phyloP scores from a whole-genome alignment of 345 rosid genomes.

The Hirschfeldia incana region DNA sequence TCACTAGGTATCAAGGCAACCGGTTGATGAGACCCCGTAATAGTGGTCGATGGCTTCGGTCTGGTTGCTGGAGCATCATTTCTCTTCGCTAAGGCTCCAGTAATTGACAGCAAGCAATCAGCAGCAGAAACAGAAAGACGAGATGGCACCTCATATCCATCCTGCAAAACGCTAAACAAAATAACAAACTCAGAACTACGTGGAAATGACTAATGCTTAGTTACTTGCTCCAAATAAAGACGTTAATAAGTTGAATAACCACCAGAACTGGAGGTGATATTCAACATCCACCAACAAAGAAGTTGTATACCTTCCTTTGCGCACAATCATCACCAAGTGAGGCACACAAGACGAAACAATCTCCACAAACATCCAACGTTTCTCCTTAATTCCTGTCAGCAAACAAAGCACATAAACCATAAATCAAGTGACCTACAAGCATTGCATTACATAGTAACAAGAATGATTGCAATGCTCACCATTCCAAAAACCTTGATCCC shows the following conservation, averaged over 20 bases:
- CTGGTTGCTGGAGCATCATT: conserved; percentile 42
- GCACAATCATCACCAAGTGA: conserved; percentile 43
- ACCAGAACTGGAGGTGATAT: not conserved
- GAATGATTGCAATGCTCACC: conserved; percentile 43
- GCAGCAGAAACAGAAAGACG: conserved; percentile 88
- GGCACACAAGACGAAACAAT: conserved; percentile 58
- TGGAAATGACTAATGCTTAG: not conserved
- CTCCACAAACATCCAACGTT: conserved; percentile 54
- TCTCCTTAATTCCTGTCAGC: conserved; percentile 64
- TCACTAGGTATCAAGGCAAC: conserved; percentile 38
- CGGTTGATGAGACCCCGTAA: conserved; percentile 37
- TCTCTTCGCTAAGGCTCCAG: conserved; percentile 67
- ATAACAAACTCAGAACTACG: conserved; percentile 19
- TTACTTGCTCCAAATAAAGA: not conserved
- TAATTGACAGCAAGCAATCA: conserved; percentile 75
- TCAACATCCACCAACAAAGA: not conserved
- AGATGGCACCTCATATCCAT: conserved; percentile 81
- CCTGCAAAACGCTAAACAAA: conserved; percentile 61
- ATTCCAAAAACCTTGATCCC: conserved; percentile 48
- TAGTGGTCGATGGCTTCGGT: conserved; percentile 38
- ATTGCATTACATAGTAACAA: conserved; percentile 6
- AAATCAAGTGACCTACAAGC: not conserved
- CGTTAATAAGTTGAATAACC: conserved; percentile 1
- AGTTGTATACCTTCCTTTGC: conserved; percentile 66
- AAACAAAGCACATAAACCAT: not conserved